Percentiles rank a stretch among this genome's conserved stretches.
phyloP scores from a whole-genome alignment of 345 rosid genomes.

The Melastoma malabathricum region DNA sequence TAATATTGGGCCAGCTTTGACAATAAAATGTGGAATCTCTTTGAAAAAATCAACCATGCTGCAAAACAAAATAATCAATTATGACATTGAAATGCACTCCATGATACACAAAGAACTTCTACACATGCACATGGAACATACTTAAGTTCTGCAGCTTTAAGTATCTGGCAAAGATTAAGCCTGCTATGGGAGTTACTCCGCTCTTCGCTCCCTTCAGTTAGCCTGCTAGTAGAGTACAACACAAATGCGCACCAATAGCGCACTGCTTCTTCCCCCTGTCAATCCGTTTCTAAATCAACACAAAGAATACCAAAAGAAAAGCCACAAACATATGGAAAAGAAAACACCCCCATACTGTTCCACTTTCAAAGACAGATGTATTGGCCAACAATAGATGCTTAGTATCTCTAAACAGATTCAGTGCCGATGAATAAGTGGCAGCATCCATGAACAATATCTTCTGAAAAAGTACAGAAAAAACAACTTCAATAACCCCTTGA shows the following conservation, averaged over 20 bases:
- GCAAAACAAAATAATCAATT: constrained; percentile 11
- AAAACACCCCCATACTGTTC: constrained; percentile 8
- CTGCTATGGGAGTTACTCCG: constrained; percentile 25
- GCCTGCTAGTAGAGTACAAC: constrained; percentile 46
- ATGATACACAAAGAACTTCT: constrained; percentile 4
- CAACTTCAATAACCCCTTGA: not conserved
- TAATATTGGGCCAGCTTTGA: constrained; percentile 66
- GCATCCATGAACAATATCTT: constrained; percentile 45
- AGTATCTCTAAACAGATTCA: constrained; percentile 60
- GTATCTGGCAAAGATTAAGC: constrained; percentile 55
- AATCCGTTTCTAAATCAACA: not conserved
- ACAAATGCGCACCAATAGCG: constrained; percentile 81
- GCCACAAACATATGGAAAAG: not conserved
- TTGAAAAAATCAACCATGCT: constrained; percentile 77
- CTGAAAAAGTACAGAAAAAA: constrained; percentile 24
- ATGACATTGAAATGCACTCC: constrained; percentile 1
- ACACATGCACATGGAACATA: constrained; percentile 12
- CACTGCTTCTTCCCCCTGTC: constrained; percentile 75
- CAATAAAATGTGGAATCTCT: constrained; percentile 80
- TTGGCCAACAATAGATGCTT: constrained; percentile 45
- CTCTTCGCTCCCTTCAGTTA: constrained; percentile 32
- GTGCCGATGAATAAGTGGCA: constrained; percentile 21
- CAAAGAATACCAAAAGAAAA: not conserved
- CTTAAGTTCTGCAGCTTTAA: constrained; percentile 65
- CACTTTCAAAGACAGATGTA: constrained; percentile 1